phyloP scores from a whole-genome alignment of 176 grass and related monocot species.

The Musa troglodytarum region DNA sequence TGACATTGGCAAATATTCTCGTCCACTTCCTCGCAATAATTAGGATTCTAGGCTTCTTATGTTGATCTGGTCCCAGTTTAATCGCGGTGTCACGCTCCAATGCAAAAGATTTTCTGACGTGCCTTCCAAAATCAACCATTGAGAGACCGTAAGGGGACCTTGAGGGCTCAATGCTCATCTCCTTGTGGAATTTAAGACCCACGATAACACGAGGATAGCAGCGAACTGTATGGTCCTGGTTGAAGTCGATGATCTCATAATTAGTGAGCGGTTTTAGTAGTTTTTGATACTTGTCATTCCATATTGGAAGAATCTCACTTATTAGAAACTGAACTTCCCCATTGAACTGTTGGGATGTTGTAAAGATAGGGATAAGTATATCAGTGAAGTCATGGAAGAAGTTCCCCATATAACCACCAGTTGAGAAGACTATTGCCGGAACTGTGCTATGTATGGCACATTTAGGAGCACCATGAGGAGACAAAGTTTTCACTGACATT shows the following conservation, averaged over 20 bases:
- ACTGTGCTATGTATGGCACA: conserved; percentile 31
- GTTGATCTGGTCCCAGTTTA: background rate
- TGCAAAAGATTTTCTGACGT: conserved; percentile 36
- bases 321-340: conserved; percentile 53
- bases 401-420: conserved; percentile 55
- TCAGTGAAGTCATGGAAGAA: conserved; percentile 82
- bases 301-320: conserved; percentile 36
- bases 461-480: background rate
- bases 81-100: conserved; percentile 34
- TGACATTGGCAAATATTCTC: conserved; percentile 34
- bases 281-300: conserved; percentile 43
- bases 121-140: conserved; percentile 45
- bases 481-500: conserved; percentile 31
- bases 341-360: conserved; percentile 34
- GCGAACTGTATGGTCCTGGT: conserved; percentile 26
- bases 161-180: conserved; percentile 51
- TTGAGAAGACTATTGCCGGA: conserved; percentile 49
- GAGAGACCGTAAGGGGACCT: conserved; percentile 25
- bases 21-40: conserved; percentile 42
- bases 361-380: conserved; percentile 57
- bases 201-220: conserved; percentile 38
- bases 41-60: conserved; percentile 23
- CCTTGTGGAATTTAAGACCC: conserved; percentile 61
- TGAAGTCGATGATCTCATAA: conserved; percentile 35
- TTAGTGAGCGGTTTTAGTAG: conserved; percentile 37